These are phyloP conservation scores for Pichia inconspicua DNA, from an alignment of 1,139 yeast species.

Conservation along the genomic window DNA sequence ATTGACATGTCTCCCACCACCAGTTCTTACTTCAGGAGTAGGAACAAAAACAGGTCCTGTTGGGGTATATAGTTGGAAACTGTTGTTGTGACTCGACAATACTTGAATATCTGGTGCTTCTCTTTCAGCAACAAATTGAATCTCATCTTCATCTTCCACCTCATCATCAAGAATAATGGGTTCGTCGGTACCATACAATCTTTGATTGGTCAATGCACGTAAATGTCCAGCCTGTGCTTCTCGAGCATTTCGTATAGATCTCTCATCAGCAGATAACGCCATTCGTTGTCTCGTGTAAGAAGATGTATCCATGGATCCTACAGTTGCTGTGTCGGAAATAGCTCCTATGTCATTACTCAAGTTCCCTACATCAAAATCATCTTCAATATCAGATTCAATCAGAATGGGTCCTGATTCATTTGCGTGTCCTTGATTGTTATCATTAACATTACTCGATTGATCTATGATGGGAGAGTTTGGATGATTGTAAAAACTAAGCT, in stretches of 20 bases:
- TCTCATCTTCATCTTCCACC: constrained; percentile 17
- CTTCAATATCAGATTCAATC: constrained; percentile 12
- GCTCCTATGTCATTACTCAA: background rate
- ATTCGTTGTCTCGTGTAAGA: background rate
- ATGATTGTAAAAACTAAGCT: constrained; percentile 3
- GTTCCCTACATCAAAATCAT: background rate
- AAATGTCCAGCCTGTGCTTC: constrained; percentile 3
- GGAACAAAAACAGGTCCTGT: constrained; percentile 11
- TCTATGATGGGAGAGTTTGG: constrained; percentile 8
- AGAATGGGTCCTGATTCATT: constrained; percentile 3
- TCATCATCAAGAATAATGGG: constrained; percentile 11
- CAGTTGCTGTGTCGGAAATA: constrained; percentile 6
- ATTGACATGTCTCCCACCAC: constrained; percentile 3
- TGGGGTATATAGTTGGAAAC: constrained; percentile 8
- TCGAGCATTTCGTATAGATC: constrained; percentile 3
- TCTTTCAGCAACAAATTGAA: constrained; percentile 16
- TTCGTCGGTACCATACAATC: constrained; percentile 1
- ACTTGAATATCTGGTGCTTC: constrained; percentile 14
- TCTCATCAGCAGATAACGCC: constrained; percentile 6
- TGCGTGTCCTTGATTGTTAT: background rate
- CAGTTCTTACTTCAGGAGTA: constrained; percentile 2
- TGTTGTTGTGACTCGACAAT: background rate
- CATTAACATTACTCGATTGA: background rate
- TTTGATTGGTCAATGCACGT: background rate
- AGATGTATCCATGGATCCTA: constrained; percentile 3